These are phyloP conservation scores for Hanseniaspora uvarum DNA, from an alignment of 1,139 yeast species.

Conservation along the genomic window DNA sequence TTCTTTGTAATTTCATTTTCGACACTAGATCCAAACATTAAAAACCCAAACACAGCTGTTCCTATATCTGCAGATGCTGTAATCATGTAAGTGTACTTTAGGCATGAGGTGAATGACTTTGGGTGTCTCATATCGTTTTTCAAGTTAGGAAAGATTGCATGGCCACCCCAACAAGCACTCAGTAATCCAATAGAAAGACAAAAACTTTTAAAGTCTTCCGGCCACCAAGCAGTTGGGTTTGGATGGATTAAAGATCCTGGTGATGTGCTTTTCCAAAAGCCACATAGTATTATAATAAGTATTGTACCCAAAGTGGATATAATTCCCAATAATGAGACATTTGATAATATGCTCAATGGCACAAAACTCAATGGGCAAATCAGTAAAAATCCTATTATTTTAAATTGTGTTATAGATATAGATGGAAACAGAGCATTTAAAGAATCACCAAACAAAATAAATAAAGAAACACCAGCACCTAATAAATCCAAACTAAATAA, in stretches of 20 bases:
- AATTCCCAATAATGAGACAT: conserved; percentile 67
- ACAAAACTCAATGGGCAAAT: conserved; percentile 56
- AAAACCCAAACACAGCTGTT: conserved; percentile 70
- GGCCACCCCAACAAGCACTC: conserved; percentile 89
- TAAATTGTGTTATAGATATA: conserved; percentile 41
- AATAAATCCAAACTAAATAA: conserved; percentile 66
- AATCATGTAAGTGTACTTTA: conserved; percentile 50
- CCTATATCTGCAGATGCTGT: conserved; percentile 61
- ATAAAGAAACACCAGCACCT: conserved; percentile 69
- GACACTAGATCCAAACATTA: conserved; percentile 75
- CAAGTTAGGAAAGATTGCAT: conserved; percentile 73
- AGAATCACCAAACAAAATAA: conserved; percentile 77
- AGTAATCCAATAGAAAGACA: conserved; percentile 61
- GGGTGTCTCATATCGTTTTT: conserved; percentile 80
- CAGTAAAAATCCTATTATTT: conserved; percentile 47
- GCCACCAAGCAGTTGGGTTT: conserved; percentile 39
- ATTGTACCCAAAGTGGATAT: conserved; percentile 57
- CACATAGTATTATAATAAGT: conserved; percentile 48
- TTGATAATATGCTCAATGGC: conserved; percentile 62
- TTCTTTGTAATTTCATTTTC: conserved; percentile 77
- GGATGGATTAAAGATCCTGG: conserved; percentile 65
- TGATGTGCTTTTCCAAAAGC: conserved; percentile 41
- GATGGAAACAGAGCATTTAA: conserved; percentile 55
- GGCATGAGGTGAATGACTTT: conserved; percentile 40
- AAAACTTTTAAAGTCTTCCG: conserved; percentile 40